Conservation (phyloP, 1,139 yeast genomes). For the Geotrichum citri-aurantii region DNA sequence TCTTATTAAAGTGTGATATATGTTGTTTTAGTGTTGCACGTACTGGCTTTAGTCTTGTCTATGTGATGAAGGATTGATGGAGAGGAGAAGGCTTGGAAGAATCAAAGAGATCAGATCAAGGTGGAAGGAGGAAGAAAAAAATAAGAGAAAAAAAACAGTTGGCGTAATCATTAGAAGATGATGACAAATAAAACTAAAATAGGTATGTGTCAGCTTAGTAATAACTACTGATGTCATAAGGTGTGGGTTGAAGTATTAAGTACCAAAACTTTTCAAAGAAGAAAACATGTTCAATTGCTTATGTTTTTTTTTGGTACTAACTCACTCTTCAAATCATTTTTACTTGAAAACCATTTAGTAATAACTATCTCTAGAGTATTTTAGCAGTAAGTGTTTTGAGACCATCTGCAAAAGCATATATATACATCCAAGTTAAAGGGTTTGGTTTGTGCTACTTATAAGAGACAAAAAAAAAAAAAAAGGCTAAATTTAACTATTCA, state of each 20-base stretch:
- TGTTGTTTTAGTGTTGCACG: not conserved
- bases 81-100: not conserved
- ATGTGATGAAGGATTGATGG: not conserved
- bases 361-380: no score
- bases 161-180: not conserved
- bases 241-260: not conserved
- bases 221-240: not conserved
- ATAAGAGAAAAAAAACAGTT: not conserved
- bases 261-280: not conserved
- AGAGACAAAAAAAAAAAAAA: no score
- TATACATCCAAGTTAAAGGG: no score
- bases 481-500: no score
- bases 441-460: no score
- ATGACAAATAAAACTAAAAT: not conserved
- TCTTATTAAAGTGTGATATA: no score
- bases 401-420: no score
- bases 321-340: no score
- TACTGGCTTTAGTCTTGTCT: not conserved
- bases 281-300: not conserved
- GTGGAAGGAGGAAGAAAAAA: conserved; percentile 1
- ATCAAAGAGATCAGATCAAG: not conserved
- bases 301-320: no score
- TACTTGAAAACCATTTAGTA: no score
- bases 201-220: not conserved
- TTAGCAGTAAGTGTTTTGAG: no score